These are phyloP conservation scores for Penicillium daleae DNA, from an alignment of 495 filamentous ascomycete genomes.

Conservation along the genomic window DNA sequence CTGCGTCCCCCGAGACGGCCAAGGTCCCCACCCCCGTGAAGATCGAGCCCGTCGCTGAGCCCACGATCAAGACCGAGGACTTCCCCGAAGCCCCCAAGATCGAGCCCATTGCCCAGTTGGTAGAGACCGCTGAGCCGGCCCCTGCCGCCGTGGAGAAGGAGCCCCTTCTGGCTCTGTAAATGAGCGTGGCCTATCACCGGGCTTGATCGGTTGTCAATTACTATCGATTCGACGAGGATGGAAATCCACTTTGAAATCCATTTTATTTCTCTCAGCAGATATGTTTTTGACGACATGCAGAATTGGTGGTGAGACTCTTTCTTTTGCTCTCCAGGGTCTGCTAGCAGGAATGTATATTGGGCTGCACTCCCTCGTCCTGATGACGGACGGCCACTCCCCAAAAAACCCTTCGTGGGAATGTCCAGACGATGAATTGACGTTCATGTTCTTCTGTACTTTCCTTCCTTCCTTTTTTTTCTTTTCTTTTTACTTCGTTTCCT, in stretches of 20 bases:
- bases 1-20: slow-evolving; percentile 50
- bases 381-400: slow-evolving; percentile 21
- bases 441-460: slow-evolving; percentile 20
- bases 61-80: slow-evolving; percentile 51
- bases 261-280: slow-evolving; percentile 6
- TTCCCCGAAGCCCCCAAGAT: slow-evolving; percentile 63
- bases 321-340: slow-evolving; percentile 11
- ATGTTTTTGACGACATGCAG: slow-evolving; percentile 6
- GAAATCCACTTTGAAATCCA: neutral
- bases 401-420: slow-evolving; percentile 22
- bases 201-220: slow-evolving; percentile 8
- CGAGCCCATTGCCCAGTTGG: slow-evolving; percentile 44
- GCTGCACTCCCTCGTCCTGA: slow-evolving; percentile 15
- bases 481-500: slow-evolving; percentile 5
- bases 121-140: slow-evolving; percentile 15
- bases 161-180: slow-evolving; percentile 44
- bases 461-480: slow-evolving; percentile 1
- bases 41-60: slow-evolving; percentile 47
- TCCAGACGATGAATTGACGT: slow-evolving; percentile 25
- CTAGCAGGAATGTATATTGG: slow-evolving; percentile 23
- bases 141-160: slow-evolving; percentile 32
- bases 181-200: neutral
- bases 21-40: slow-evolving; percentile 32
- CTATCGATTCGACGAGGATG: slow-evolving; percentile 5
- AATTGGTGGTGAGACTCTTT: slow-evolving; percentile 2